Base-by-base conservation (phyloP, 352 stramenopile species). In the Phytophthora megakarya region DNA sequence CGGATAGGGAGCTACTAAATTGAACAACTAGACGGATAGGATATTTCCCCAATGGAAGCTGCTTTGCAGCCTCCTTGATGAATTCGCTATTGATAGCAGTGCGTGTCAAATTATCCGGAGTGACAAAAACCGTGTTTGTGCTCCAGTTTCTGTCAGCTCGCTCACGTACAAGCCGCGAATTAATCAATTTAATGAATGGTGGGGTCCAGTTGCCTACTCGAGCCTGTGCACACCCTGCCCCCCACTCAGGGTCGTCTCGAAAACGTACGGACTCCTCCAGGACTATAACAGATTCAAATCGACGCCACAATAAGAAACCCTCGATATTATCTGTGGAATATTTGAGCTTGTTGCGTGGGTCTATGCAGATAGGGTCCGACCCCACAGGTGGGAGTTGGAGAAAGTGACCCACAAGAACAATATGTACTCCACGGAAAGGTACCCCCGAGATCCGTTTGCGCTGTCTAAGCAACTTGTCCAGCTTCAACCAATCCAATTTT, bases 271-370 rank as follows among this genome's bases (percentile, higher is more conserved):
- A 59, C 5, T 49, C 23, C 16, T 48, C 23, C 12, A 46, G 25
- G 0, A 49, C 22, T 16, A 48, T 23, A 22, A 48, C 22, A 18
- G 3, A 15, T 30, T 49, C 25, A 40, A 58, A 47, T 12, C 21
- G 38, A 7, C 37, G 50, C 50, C 50, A 58, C 4, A 49, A 12
- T 4, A 18, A 38, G 37, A 58, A 58, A 3, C 21, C 50, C 8
- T 58, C 50, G n/a, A 58, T 58, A 22, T 58, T 38, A 18, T 6
- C 6, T 16, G 50, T 58, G 4, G 50, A 49, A 58, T 30, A 39
- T 12, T 42, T 35, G 16, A 8, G 0, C n/a, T 58, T 58, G 37
- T 48, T 28, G 12, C 37, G 50, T 2, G 37, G 50, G n/a, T 59
- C 38, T 12, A 59, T 3, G 18, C 42, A 49, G 6, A 50, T 49